phyloP scores from a whole-genome alignment of 176 grass and related monocot genomes.

The Ensete ventricosum region DNA sequence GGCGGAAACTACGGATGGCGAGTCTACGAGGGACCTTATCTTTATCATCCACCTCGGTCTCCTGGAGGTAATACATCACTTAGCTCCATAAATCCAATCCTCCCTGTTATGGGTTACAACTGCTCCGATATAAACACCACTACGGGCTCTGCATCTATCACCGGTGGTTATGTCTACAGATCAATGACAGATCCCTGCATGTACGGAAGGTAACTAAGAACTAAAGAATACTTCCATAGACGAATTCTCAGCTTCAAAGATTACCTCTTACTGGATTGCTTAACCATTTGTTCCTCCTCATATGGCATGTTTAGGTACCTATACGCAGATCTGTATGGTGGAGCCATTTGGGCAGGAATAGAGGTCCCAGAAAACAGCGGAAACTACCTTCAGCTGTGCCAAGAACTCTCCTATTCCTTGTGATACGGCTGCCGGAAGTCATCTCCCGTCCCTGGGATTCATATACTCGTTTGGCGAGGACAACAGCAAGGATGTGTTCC shows the following conservation, averaged over 20 bases:
- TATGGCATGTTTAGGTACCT: constrained; percentile 42
- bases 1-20: constrained; percentile 83
- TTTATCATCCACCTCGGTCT: constrained; percentile 39
- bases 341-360: constrained; percentile 50
- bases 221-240: neutral
- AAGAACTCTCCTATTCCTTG: constrained; percentile 18
- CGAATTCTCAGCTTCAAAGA: too few species aligned
- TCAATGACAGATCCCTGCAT: constrained; percentile 63
- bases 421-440: neutral
- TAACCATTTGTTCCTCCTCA: neutral
- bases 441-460: constrained; percentile 11
- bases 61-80: constrained; percentile 37
- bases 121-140: constrained; percentile 36
- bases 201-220: constrained; percentile 41
- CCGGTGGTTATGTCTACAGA: constrained; percentile 64
- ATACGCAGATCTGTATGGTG: constrained; percentile 59
- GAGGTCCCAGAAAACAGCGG: constrained; percentile 56
- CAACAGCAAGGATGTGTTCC: constrained; percentile 56
- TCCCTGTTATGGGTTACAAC: constrained; percentile 10
- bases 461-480: constrained; percentile 67
- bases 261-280: too few species aligned
- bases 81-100: constrained; percentile 15
- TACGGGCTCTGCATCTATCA: constrained; percentile 64
- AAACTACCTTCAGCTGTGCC: constrained; percentile 42
- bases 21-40: constrained; percentile 49